These are phyloP conservation scores for Arabidopsis suecica DNA, from an alignment of 345 rosid genomes.

Conservation along the genomic window DNA sequence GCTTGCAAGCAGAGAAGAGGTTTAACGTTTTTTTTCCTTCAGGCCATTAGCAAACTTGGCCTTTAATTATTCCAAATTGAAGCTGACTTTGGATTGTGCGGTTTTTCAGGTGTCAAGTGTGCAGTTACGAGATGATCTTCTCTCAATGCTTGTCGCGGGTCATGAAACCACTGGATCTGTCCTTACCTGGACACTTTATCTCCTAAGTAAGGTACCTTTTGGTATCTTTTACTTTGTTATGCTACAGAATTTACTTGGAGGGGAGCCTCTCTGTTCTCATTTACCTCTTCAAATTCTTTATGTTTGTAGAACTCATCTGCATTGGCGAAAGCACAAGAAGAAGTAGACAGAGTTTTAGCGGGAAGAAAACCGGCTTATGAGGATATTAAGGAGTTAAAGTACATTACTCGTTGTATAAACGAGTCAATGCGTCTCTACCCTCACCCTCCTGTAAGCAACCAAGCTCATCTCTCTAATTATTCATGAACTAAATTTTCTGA, in stretches of 20 bases:
- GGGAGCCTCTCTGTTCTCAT: slow-evolving; percentile 16
- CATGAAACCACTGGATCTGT: slow-evolving; percentile 98
- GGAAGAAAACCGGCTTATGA: slow-evolving; percentile 79
- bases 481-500: slow-evolving; percentile 12
- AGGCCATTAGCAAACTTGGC: background rate
- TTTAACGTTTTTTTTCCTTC: slow-evolving; percentile 32
- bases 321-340: slow-evolving; percentile 79
- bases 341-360: slow-evolving; percentile 78
- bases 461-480: slow-evolving; percentile 11
- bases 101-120: slow-evolving; percentile 72
- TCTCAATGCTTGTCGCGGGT: slow-evolving; percentile 97
- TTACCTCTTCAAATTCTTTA: background rate
- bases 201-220: slow-evolving; percentile 82
- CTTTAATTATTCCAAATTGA: slow-evolving; percentile 2
- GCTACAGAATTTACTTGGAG: background rate
- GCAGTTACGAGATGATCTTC: slow-evolving; percentile 89
- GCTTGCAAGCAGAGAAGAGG: slow-evolving; percentile 98
- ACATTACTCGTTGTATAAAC: slow-evolving; percentile 77
- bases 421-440: slow-evolving; percentile 96
- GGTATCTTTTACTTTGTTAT: slow-evolving; percentile 24
- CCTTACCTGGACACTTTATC: slow-evolving; percentile 95
- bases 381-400: slow-evolving; percentile 81
- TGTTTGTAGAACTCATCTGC: slow-evolving; percentile 58
- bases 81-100: slow-evolving; percentile 17
- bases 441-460: slow-evolving; percentile 91